Evolutionary conservation across 2,329 filamentous ascomycete species (phyloP), one percentile per base, ranked within the genome.

Genomic region (Hysterium pulicare): DNA sequence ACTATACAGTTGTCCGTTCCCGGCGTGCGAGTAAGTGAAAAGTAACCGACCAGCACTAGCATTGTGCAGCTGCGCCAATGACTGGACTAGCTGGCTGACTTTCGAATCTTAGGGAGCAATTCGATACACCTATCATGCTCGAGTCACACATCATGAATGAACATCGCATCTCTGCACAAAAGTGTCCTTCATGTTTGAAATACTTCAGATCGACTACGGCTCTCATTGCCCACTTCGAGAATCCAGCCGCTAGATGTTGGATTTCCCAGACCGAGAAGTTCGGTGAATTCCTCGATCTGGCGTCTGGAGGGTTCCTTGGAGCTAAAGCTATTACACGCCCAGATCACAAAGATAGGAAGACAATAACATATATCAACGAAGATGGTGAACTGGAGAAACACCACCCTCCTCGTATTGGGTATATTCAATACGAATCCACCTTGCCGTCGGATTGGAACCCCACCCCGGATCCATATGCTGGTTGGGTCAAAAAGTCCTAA

Each of bases 1-100:
- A 34, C 69, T 65, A 37, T 85, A 72, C 63, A 67, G 61, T 41
- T 85, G 82, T 41, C 81, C 81, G 0, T 71, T 76, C 42, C 48
- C 51, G 1, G 51, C 58, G 3, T 84, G 82, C 72, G 62, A 66
- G 72, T 78, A 67, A 68, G 59, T 54, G n/a, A n/a, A n/a, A n/a
- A n/a, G n/a, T n/a, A n/a, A n/a, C n/a, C n/a, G n/a, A n/a, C n/a
- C n/a, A n/a, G n/a, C n/a, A n/a, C n/a, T n/a, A n/a, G n/a, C n/a
- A n/a, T n/a, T n/a, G n/a, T n/a, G n/a, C n/a, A n/a, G n/a, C n/a
- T n/a, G n/a, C n/a, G n/a, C n/a, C n/a, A n/a, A n/a, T n/a, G n/a
- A n/a, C n/a, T n/a, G n/a, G n/a, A n/a, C n/a, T n/a, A n/a, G n/a
- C n/a, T n/a, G n/a, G n/a, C n/a, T n/a, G n/a, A n/a, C n/a, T n/a